Evolutionary conservation across 75 land plant species (phyloP), one percentile per base, ranked within the genome.

Genomic region (Selaginella moellendorffii): DNA sequence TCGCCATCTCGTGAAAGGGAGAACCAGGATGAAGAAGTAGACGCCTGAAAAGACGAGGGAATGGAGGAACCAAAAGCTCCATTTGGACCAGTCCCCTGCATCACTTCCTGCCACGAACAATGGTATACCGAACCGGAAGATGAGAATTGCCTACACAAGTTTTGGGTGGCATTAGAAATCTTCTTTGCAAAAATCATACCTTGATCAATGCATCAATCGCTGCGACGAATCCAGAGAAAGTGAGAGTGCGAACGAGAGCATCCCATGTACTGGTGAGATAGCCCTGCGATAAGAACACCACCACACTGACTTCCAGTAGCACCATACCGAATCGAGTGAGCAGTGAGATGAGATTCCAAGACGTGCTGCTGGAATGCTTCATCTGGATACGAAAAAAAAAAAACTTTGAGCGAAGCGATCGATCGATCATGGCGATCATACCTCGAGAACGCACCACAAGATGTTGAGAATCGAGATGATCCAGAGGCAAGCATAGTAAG

Each of bases 401-500:
- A 21, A 18, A 18, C n/a, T n/a, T n/a, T n/a, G n/a, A n/a, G n/a
- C n/a, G 46, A 36, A 36, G 46, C 14, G 5, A 36, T 36, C 46
- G 5, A 36, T 36, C 14, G 10, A 36, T 36, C 46, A 36, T 36
- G 14, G 5, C 31, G 36, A n/a, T 21, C 53, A 0, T 18, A 85
- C 89, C 88, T 88, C 87, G 24, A 85, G 81, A 51, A 74, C 23
- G 54, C 82, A 85, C 97, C 97, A 92, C 27, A 78, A 53, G 25
- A 92, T 75, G 68, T 92, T 92, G 68, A 92, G 76, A n/a, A 83
- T 23, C 27, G 73, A 67, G 54, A 79, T 82, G 64, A 82, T 26
- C 95, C 97, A 92, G 2, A 92, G 81, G 27, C 83, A 75, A 30
- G 68, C 79, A 36, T 88, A 92, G 63, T 88, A 92, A 25, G 89